Evolutionary conservation across 768 basidiomycete genomes (phyloP), one percentile per base, ranked within the genome.

Genomic region (Lactarius akahatsu): DNA sequence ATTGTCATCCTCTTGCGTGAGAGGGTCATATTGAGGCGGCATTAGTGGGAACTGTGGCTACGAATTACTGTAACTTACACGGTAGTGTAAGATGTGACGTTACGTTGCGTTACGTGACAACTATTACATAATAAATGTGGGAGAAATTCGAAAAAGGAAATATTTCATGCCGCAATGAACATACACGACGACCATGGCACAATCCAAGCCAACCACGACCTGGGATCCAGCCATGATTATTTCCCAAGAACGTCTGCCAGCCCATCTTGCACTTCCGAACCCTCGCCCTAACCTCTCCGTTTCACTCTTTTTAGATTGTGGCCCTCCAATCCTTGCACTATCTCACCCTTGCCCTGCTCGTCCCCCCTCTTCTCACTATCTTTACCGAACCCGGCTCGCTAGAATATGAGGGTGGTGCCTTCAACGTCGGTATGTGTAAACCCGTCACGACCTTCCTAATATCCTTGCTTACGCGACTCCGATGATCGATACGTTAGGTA

Each of bases 271-370:
- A 10, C 28, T 20, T 59, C 62, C 52, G 52, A 63, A 56, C 66
- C 66, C 62, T 67, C 50, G 28, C 66, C 66, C 61, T 68, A 34
- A 59, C 63, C 47, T 26, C 3, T 45, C 41, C 61, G 7, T 57
- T 60, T 55, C 28, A 3, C 32, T 16, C 30, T 50, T 32, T 61
- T 66, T 72, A 99, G 94, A 98, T 99, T 72, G 85, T 99, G 68
- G 86, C 92, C 9, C 82, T 98, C 74, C 96, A 98, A 78, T 87
- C 94, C 0, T 78, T 98, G 40, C 97, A 98, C 79, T 98, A 99
- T 78, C 80, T 99, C 66, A 90, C 92, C 16, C 85, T 98, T 66
- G 87, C 89, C 30, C 68, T 97, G 66, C 79, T 97, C 66, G 80
- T 90, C 28, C 96, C 97, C 6, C 90, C 92, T 16, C 74, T 96